Base-by-base conservation (phyloP, 257 asterid species). In the Buddleja alternifolia region DNA sequence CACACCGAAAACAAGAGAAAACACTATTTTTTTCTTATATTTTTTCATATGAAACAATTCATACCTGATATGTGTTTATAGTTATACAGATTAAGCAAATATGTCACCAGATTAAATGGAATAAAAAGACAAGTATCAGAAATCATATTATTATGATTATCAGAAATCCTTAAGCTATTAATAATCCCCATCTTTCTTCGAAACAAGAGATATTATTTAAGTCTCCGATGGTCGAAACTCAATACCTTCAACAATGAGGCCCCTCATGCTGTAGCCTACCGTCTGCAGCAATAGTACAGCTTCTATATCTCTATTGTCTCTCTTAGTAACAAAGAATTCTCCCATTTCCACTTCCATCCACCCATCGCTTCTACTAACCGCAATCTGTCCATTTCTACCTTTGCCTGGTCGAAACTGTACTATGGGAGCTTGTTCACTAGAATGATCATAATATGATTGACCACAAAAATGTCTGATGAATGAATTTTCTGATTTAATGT, bases 341-440 rank as follows among this genome's bases (percentile, higher is more conserved):
- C 84, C 81, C 34, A 82, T 6, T 45, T 73, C 66, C 15, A 76
- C 41, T 44, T 82, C 87, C 87, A 60, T 69, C 87, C 82, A 78
- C 34, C 74, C 76, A 24, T 82, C 80, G 0, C 2, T 50, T 65
- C 83, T 71, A 20, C 21, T 51, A 5, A 4, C 34, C 34, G 34
- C 3, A 29, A 5, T 29, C 5, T 29, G 34, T 29, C 34, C 5
- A 5, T 29, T 29, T 2, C 34, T 29, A 29, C 34, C 34, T 1
- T 29, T 20, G 10, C 34, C 16, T 1, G 56, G 15, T 34, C 11
- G 41, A 39, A 60, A 51, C 20, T 19, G 9, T 23, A 57, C 59
- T 0, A 16, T 16, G 3, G 9, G 7, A 42, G 66, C 75, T 29
- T 53, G 37, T 2, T 36, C 52, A 37, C 6, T 9, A 0, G 12